phyloP scores from a whole-genome alignment of 2,329 filamentous ascomycete genomes.

The Septoria petroselini region DNA sequence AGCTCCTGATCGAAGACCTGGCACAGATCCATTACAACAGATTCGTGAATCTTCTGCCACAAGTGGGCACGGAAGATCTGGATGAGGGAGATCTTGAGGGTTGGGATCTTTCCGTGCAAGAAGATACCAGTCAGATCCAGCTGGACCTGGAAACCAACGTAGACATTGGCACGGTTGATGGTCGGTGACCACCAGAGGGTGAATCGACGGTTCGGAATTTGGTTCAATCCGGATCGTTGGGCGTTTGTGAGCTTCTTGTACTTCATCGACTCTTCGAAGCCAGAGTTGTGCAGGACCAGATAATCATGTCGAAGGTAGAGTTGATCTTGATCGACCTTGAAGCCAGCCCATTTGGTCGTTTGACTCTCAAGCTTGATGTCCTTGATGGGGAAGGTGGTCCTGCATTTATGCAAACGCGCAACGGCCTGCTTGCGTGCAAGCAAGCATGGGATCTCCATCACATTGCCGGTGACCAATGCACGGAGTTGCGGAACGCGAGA shows the following conservation, averaged over 20 bases:
- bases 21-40: conserved; percentile 96
- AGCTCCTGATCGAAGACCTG: conserved; percentile 98
- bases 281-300: conserved; percentile 20
- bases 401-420: too few species aligned
- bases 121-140: conserved; percentile 97
- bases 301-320: conserved; percentile 52
- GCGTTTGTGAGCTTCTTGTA: conserved; percentile 99
- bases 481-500: too few species aligned
- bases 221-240: conserved; percentile 92
- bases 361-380: background rate
- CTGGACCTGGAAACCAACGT: conserved; percentile 98
- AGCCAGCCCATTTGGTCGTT: background rate
- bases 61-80: conserved; percentile 99
- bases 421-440: too few species aligned
- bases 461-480: too few species aligned
- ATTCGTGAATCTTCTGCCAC: conserved; percentile 99
- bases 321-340: conserved; percentile 45
- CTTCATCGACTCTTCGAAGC: conserved; percentile 67
- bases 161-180: conserved; percentile 71
- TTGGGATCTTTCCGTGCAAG: conserved; percentile 97
- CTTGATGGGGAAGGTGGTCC: background rate
- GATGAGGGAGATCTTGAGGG: conserved; percentile 94
- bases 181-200: conserved; percentile 87
- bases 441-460: too few species aligned
- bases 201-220: conserved; percentile 97